Base-by-base conservation (phyloP, 108 stramenopile species). In the Thalassiosira profunda region DNA sequence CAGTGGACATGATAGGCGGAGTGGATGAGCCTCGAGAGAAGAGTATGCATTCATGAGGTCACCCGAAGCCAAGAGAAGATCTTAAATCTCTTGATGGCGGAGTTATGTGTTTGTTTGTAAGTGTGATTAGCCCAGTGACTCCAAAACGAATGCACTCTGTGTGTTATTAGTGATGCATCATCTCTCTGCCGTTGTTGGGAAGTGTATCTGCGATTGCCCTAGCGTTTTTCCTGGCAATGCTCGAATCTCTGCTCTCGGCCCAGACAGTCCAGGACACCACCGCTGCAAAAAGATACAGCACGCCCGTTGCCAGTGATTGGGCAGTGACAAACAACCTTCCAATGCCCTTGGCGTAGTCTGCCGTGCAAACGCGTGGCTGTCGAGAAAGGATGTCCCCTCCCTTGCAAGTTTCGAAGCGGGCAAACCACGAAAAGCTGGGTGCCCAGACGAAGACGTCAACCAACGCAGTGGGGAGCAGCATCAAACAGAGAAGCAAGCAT, bases 361-460 rank as follows among this genome's bases (percentile, higher is more conserved):
- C 12, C 18, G 21, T 42, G 28, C 76, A 70, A 33, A 36, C 53
- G 31, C 30, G 15, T 36, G 66, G 73, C 25, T 52, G 62, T 18
- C 70, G 33, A 38, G 23, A 26, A 8, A 63, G 40, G n/a, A 63
- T 20, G 8, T 48, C 47, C 5, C 58, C 58, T 3, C 70, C 71
- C 2, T 28, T 37, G 30, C 74, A 76, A 31, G 74, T 67, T 61
- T 67, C 67, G 36, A 76, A 76, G 33, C 26, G 31, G 8, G 75
- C 67, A 23, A 62, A 48, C 0, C 37, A 25, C 11, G 67, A 67
- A 34, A 76, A 76, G 28, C 52, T 28, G n/a, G 75, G 75, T 0
- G 67, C 67, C 75, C 75, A 76, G 6, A 76, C 12, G 33, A 76
- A 76, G 18, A 69, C 15, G 29, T 76, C 75, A 0, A 76, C 43